Evolutionary conservation across 2,329 filamentous ascomycete genomes (phyloP).

Genomic region (Penicillium corylophilum): DNA sequence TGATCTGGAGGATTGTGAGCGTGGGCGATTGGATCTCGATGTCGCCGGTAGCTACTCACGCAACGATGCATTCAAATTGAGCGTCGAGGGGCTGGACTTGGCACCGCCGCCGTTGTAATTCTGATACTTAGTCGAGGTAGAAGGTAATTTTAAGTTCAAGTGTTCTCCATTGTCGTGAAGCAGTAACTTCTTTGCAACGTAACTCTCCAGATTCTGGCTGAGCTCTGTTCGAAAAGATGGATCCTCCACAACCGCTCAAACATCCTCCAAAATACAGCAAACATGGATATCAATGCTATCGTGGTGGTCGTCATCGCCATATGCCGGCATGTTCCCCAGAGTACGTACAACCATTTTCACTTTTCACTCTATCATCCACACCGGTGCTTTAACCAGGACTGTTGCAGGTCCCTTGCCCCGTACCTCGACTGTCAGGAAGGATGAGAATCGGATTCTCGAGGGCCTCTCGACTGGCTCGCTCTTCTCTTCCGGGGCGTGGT

Average conservation of each 20-base stretch:
- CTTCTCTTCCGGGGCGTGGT: constrained; percentile 24
- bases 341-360: constrained; percentile 12
- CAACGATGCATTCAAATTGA: constrained; percentile 62
- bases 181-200: neutral
- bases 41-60: constrained; percentile 81
- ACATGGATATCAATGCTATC: constrained; percentile 19
- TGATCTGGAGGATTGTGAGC: constrained; percentile 83
- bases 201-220: neutral
- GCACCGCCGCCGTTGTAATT: constrained; percentile 52
- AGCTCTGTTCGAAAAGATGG: neutral
- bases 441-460: constrained; percentile 68
- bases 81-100: constrained; percentile 59
- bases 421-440: constrained; percentile 73
- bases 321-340: constrained; percentile 4
- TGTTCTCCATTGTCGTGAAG: neutral
- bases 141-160: neutral
- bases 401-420: constrained; percentile 61
- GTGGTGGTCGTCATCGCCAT: constrained; percentile 16
- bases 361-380: constrained; percentile 50
- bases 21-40: constrained; percentile 79
- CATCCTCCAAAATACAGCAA: constrained; percentile 2
- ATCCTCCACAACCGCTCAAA: neutral
- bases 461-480: constrained; percentile 18
- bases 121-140: neutral
- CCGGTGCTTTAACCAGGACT: constrained; percentile 72